Conservation (phyloP, 2,329 filamentous ascomycete species). For the Ceratocystiopsis minuta region DNA sequence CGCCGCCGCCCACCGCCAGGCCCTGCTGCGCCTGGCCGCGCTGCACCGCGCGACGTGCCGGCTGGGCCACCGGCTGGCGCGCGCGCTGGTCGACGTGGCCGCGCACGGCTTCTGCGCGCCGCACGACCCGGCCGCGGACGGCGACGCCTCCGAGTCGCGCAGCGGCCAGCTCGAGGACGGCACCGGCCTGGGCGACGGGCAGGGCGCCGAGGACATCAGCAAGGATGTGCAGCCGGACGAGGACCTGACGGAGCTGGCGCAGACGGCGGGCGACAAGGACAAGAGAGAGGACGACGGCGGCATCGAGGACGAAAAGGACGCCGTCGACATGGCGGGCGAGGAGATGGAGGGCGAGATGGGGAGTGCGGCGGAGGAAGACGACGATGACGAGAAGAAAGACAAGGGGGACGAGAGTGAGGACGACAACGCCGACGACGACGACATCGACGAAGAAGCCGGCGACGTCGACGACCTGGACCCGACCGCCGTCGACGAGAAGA, state of each 20-base stretch:
- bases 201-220: slow-evolving; percentile 92
- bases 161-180: slow-evolving; percentile 73
- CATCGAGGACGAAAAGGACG: slow-evolving; percentile 66
- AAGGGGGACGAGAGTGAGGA: slow-evolving; percentile 40
- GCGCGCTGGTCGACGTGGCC: slow-evolving; percentile 61
- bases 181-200: slow-evolving; percentile 84
- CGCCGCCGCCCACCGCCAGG: slow-evolving; percentile 36
- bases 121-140: slow-evolving; percentile 56
- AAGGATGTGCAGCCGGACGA: slow-evolving; percentile 92
- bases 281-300: slow-evolving; percentile 38
- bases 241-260: slow-evolving; percentile 76
- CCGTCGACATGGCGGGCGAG: slow-evolving; percentile 81
- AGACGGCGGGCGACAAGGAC: slow-evolving; percentile 57
- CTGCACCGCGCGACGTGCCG: slow-evolving; percentile 56
- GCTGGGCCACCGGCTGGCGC: slow-evolving; percentile 57
- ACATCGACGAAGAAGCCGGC: slow-evolving; percentile 77
- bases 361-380: slow-evolving; percentile 41
- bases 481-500: slow-evolving; percentile 87
- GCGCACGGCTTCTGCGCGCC: slow-evolving; percentile 84
- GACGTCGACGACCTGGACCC: slow-evolving; percentile 83
- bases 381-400: slow-evolving; percentile 40
- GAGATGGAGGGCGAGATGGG: slow-evolving; percentile 78
- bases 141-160: slow-evolving; percentile 32
- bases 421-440: slow-evolving; percentile 46
- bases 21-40: slow-evolving; percentile 38